Percentiles rank a stretch among this genome's conserved stretches.
phyloP scores from a whole-genome alignment of 148 eudicot species.

The Diospyros lotus region DNA sequence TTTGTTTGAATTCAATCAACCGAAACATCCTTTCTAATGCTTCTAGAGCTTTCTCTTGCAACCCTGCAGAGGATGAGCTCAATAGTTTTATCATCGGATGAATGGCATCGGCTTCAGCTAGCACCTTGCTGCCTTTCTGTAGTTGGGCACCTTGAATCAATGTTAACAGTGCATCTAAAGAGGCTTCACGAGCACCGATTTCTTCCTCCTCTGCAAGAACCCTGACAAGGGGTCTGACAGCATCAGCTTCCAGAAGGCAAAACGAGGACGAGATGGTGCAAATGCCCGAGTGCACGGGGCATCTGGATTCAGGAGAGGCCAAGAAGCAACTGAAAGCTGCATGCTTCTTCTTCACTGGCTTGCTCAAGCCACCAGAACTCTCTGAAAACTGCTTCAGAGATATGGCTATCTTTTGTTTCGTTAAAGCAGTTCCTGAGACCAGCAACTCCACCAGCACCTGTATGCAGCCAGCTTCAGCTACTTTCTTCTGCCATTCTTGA shows the following conservation, averaged over 20 bases:
- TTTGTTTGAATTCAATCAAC: slow-evolving; percentile 17
- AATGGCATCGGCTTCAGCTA: slow-evolving; percentile 17
- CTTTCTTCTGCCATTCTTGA: slow-evolving; percentile 18
- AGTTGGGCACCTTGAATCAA: slow-evolving; percentile 23
- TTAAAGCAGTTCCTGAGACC: slow-evolving; percentile 12
- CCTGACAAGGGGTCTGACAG: slow-evolving; percentile 20
- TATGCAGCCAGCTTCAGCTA: slow-evolving; percentile 19
- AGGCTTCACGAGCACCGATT: slow-evolving; percentile 18
- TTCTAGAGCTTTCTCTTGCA: slow-evolving; percentile 26
- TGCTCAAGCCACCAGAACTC: slow-evolving; percentile 21
- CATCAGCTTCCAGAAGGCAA: slow-evolving; percentile 24
- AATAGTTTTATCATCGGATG: slow-evolving; percentile 18
- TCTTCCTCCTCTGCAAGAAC: slow-evolving; percentile 15
- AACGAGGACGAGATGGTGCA: slow-evolving; percentile 24
- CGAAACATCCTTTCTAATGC: slow-evolving; percentile 26
- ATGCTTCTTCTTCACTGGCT: slow-evolving; percentile 6
- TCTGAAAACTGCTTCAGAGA: slow-evolving; percentile 26
- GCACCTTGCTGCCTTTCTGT: slow-evolving; percentile 23
- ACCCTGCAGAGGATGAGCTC: slow-evolving; percentile 4
- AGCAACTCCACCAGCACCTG: slow-evolving; percentile 17
- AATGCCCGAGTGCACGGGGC: slow-evolving; percentile 19
- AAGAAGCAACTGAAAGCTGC: slow-evolving; percentile 6
- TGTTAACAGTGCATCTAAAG: slow-evolving; percentile 29
- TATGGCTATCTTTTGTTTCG: slow-evolving; percentile 20
- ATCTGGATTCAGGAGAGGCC: not conserved